Evolutionary conservation across 306 rosid species (phyloP), one percentile per base, ranked within the genome.

Genomic region (Adenanthera pavonina): DNA sequence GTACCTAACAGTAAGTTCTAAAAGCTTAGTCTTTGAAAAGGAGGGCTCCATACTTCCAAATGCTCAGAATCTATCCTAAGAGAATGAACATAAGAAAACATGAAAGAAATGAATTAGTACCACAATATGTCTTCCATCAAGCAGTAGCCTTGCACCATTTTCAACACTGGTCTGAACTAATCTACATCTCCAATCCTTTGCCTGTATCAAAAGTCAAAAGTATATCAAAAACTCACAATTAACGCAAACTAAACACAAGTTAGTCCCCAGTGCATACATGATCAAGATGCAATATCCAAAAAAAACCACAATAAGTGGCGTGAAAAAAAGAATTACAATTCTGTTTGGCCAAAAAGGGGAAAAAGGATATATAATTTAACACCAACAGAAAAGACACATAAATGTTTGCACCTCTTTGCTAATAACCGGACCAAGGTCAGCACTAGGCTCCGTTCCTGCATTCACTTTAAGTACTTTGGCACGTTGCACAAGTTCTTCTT

Each of bases 401-500:
- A 80, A 38, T 74, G 51, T 64, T 41, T 59, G 81, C 82, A 90
- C 94, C 92, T 92, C 92, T 81, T 84, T 84, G 52, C 92, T 87
- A 84, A 86, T 85, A 75, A 90, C 90, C 79, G 97, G 92, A 90
- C 97, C 94, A 82, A 90, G 84, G 77, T 90, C 90, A 15, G 97
- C 91, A 66, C 54, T 46, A 57, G 92, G 91, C 78, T 88, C 91
- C 25, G 92, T 88, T 81, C 97, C 92, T 66, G 84, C 91, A 84
- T 85, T 92, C 69, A 90, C 91, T 77, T 84, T 87, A 47, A 90
- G 90, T 79, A 79, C 70, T 81, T 84, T 87, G 75, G 86, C 89
- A 81, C 70, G 89, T 80, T 88, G 86, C 61, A 83, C 90, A 66
- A 92, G 87, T 85, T 88, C 86, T 44, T 74, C 73, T 84, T 85